Conservation (phyloP, 2,329 filamentous ascomycete genomes). For the Diaporthe citrichinensis region DNA sequence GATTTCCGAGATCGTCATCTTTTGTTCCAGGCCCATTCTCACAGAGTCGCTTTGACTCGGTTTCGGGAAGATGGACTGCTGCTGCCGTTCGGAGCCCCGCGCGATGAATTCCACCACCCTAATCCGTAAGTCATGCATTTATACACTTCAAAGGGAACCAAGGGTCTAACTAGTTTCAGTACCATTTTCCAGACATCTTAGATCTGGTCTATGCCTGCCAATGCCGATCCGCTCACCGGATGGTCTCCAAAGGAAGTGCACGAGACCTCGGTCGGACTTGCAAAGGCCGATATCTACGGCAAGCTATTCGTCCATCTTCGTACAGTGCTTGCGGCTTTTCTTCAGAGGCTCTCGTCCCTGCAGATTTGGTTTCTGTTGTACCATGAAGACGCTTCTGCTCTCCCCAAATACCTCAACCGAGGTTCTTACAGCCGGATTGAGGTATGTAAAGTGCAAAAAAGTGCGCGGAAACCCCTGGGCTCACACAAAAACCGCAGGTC, state of each 20-base stretch:
- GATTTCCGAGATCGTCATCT: not conserved
- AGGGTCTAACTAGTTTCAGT: not conserved
- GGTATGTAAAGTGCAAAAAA: not conserved
- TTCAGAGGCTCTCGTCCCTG: not conserved
- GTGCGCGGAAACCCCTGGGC: too few species aligned
- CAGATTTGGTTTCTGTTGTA: not conserved
- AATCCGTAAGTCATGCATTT: not conserved
- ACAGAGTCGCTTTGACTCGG: not conserved
- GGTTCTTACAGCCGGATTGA: constrained; percentile 5
- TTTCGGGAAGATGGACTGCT: constrained; percentile 20
- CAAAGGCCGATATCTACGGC: constrained; percentile 13
- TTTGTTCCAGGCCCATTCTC: not conserved
- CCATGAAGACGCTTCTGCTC: not conserved
- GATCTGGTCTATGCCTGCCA: constrained; percentile 10
- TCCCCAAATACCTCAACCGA: not conserved
- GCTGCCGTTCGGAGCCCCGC: constrained; percentile 1
- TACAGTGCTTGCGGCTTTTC: not conserved
- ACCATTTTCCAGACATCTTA: not conserved
- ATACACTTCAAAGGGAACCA: too few species aligned
- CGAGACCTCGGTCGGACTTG: not conserved
- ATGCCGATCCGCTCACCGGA: not conserved
- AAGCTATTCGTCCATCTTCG: not conserved
- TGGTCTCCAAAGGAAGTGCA: not conserved
- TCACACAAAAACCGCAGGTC: not conserved
- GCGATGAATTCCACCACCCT: not conserved